Evolutionary conservation across 2,329 filamentous ascomycete species (phyloP).

Genomic region (Teratosphaeria pseudoeucalypti): DNA sequence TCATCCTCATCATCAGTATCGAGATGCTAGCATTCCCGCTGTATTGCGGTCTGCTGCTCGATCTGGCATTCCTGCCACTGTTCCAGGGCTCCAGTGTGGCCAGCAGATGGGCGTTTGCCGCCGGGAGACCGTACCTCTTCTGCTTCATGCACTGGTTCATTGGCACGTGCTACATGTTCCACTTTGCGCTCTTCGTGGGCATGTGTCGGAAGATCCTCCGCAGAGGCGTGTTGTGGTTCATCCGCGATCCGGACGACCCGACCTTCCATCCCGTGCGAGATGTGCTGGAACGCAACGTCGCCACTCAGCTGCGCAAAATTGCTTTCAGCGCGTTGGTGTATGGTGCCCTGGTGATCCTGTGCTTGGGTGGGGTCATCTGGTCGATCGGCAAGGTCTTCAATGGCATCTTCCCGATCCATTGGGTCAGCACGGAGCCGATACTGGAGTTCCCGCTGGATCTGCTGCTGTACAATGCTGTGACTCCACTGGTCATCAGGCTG

Average conservation of each 20-base stretch:
- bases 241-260: conserved; percentile 93
- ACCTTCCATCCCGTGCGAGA: conserved; percentile 97
- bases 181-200: conserved; percentile 94
- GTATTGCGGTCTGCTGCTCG: conserved; percentile 86
- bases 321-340: conserved; percentile 93
- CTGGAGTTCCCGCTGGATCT: conserved; percentile 91
- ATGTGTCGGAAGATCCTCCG: conserved; percentile 99
- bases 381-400: conserved; percentile 59
- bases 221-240: conserved; percentile 91
- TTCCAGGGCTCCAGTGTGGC: conserved; percentile 72
- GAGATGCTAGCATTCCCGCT: conserved; percentile 97
- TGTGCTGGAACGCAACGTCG: conserved; percentile 83
- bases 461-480: conserved; percentile 92
- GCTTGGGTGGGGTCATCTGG: conserved; percentile 93
- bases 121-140: conserved; percentile 72
- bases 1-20: conserved; percentile 95
- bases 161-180: conserved; percentile 98
- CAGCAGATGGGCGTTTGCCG: conserved; percentile 68
- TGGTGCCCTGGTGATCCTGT: conserved; percentile 82
- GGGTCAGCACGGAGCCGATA: conserved; percentile 83
- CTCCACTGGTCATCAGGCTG: conserved; percentile 74
- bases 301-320: conserved; percentile 90
- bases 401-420: conserved; percentile 77
- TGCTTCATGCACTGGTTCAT: conserved; percentile 98
- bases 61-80: conserved; percentile 76